phyloP scores from a whole-genome alignment of 2,329 filamentous ascomycete genomes.

The Botryotinia convoluta region DNA sequence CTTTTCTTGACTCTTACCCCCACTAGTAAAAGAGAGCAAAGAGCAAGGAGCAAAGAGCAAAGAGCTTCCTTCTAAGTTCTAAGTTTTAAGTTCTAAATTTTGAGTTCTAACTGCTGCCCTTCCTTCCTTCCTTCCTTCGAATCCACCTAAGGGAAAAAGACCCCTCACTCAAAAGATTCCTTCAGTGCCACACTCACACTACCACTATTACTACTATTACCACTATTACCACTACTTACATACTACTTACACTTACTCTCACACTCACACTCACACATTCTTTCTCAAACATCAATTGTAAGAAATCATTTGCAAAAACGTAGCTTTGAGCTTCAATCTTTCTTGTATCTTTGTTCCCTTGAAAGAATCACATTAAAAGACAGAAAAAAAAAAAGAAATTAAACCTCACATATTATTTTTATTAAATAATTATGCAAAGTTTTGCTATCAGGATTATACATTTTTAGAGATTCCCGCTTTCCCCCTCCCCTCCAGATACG shows the following conservation, averaged over 20 bases:
- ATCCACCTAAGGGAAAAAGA: background rate
- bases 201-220: background rate
- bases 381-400: background rate
- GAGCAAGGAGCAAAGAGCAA: background rate
- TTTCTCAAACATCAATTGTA: slow-evolving; percentile 21
- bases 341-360: slow-evolving; percentile 2
- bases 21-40: background rate
- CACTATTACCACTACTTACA: background rate
- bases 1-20: slow-evolving; percentile 7
- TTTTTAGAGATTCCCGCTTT: slow-evolving; percentile 7
- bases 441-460: background rate
- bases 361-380: slow-evolving; percentile 5
- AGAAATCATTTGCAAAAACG: slow-evolving; percentile 4
- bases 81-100: background rate
- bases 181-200: background rate
- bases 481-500: background rate
- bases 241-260: background rate
- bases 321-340: slow-evolving; percentile 10
- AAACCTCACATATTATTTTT: background rate
- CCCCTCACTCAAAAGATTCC: slow-evolving; percentile 6
- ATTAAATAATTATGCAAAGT: slow-evolving; percentile 6
- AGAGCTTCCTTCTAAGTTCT: background rate
- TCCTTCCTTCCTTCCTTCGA: background rate
- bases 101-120: background rate
- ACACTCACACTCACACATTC: background rate